These are phyloP conservation scores for Panicum miliaceum DNA, from an alignment of 176 grass and related monocot species.

Conservation along the genomic window DNA sequence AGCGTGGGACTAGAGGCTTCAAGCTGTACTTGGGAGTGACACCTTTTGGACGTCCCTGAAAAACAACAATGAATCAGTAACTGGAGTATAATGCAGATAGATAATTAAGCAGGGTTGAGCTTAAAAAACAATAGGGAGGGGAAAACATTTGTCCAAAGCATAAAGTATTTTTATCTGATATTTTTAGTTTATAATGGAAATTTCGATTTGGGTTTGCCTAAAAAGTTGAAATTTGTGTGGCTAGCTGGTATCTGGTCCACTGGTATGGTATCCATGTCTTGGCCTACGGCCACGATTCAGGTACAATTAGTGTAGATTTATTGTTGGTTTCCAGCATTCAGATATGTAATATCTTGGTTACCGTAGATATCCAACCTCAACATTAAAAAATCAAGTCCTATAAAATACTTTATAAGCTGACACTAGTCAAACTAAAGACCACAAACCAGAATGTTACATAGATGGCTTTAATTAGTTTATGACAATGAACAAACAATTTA, in stretches of 20 bases:
- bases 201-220: neutral
- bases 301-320: neutral
- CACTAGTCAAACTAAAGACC: neutral
- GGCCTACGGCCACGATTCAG: too few species aligned
- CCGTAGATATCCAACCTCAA: neutral
- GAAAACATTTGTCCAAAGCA: neutral
- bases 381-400: neutral
- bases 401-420: neutral
- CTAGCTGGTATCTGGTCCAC: neutral
- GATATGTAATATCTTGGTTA: neutral
- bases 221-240: neutral
- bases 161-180: neutral
- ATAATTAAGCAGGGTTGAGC: neutral
- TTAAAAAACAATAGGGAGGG: neutral
- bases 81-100: neutral
- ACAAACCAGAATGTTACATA: neutral
- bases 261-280: neutral
- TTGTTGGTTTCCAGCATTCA: neutral
- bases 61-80: neutral
- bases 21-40: conserved; percentile 70
- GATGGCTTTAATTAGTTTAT: neutral
- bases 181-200: neutral
- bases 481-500: neutral
- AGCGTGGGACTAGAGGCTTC: conserved; percentile 68
- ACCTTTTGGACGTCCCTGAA: conserved; percentile 74